These are phyloP conservation scores for Chaetothyriales sp. DNA, from an alignment of 2,329 filamentous ascomycete species.

Conservation along the genomic window DNA sequence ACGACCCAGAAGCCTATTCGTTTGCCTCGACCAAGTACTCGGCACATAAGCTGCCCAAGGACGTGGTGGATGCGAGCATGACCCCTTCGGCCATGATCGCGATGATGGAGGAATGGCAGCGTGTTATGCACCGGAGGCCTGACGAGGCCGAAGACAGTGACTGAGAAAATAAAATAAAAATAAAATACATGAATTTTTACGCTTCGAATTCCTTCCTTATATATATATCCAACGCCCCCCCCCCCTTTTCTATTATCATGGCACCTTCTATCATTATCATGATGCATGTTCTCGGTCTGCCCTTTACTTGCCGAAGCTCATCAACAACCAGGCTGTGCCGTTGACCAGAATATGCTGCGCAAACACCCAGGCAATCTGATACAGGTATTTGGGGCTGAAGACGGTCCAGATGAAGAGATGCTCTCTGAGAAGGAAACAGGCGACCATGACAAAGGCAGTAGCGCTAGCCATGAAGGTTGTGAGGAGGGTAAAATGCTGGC, in stretches of 20 bases:
- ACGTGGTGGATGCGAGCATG: constrained; percentile 60
- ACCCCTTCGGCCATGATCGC: constrained; percentile 60
- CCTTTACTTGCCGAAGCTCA: neutral
- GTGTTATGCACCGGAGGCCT: constrained; percentile 34
- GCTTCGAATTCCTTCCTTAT: too few species aligned
- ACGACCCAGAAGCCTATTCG: constrained; percentile 77
- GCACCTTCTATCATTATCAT: too few species aligned
- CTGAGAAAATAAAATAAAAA: neutral
- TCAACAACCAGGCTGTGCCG: constrained; percentile 23
- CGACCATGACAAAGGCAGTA: constrained; percentile 54
- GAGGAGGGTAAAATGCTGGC: constrained; percentile 42
- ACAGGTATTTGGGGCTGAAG: constrained; percentile 92
- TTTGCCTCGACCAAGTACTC: constrained; percentile 80
- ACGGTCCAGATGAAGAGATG: constrained; percentile 99
- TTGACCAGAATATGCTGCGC: constrained; percentile 68
- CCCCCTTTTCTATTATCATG: too few species aligned
- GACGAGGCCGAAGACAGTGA: constrained; percentile 28
- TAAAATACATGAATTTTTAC: too few species aligned
- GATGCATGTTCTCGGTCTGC: too few species aligned
- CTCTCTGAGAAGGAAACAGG: constrained; percentile 67
- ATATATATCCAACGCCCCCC: too few species aligned
- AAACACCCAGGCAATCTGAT: constrained; percentile 74
- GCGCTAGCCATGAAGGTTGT: constrained; percentile 34
- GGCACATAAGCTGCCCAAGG: constrained; percentile 85
- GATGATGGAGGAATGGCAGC: constrained; percentile 62